These are phyloP conservation scores for Tetrahymena elliotti DNA, from an alignment of 73 alveolate species.

Conservation along the genomic window DNA sequence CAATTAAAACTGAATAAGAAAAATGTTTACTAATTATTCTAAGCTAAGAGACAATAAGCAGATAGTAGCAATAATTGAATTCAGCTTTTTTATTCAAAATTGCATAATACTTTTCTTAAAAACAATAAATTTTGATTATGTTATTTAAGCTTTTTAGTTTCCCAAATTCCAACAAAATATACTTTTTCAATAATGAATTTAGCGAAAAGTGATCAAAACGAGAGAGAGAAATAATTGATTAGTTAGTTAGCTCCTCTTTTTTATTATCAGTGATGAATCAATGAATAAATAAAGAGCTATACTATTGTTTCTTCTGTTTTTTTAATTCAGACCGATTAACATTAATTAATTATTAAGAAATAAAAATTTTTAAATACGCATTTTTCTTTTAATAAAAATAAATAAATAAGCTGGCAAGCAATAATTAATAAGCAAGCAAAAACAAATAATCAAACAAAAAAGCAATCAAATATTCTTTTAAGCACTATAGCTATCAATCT, in stretches of 20 bases:
- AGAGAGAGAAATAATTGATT: background rate
- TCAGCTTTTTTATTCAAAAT: background rate
- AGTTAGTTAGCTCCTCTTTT: background rate
- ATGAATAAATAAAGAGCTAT: too few species aligned
- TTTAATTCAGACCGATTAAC: background rate
- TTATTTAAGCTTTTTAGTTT: background rate
- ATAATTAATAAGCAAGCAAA: background rate
- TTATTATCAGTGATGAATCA: background rate
- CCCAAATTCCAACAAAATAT: background rate
- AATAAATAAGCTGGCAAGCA: background rate
- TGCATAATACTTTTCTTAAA: background rate
- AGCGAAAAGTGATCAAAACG: background rate
- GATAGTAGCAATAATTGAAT: too few species aligned
- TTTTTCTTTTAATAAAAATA: background rate
- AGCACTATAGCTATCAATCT: background rate
- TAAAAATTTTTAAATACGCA: background rate
- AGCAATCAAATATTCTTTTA: background rate
- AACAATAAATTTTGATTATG: background rate
- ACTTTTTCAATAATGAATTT: background rate
- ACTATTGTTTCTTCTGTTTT: background rate
- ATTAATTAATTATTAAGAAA: background rate
- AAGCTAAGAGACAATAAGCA: background rate
- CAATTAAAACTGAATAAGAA: background rate
- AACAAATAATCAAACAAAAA: background rate
- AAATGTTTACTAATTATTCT: too few species aligned